Evolutionary conservation across 169 alveolate genomes (phyloP).

Genomic region (Babesia bovis): DNA sequence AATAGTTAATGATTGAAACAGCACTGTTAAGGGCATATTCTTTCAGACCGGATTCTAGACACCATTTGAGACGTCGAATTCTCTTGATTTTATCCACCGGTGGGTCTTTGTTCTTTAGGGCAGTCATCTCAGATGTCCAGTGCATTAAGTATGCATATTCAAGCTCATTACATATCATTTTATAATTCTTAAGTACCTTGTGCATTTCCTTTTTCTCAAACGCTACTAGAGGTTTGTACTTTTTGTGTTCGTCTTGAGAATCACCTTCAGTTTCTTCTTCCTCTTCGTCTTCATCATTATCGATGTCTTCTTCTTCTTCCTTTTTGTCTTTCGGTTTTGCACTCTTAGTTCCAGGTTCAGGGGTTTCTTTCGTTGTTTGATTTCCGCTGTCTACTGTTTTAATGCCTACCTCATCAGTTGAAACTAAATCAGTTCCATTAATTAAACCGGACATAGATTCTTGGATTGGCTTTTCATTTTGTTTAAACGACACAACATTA

Average conservation of each 20-base stretch:
- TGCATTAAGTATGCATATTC: slow-evolving; percentile 23
- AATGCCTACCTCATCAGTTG: background rate
- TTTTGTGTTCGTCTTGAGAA: background rate
- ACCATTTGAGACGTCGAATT: slow-evolving; percentile 30
- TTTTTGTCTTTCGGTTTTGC: background rate
- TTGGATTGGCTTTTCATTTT: background rate
- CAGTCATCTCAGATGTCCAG: slow-evolving; percentile 8
- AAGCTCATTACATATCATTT: slow-evolving; percentile 23
- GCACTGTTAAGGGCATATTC: slow-evolving; percentile 14
- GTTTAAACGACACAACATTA: background rate
- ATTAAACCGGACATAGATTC: background rate
- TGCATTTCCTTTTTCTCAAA: slow-evolving; percentile 5
- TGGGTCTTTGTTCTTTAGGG: background rate
- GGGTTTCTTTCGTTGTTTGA: background rate
- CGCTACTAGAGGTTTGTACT: background rate
- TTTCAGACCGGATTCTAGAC: slow-evolving; percentile 31
- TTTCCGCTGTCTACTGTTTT: background rate
- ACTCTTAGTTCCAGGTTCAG: background rate
- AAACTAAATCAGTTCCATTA: background rate
- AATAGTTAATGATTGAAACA: background rate
- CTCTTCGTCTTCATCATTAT: background rate
- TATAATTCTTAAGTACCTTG: slow-evolving; percentile 9
- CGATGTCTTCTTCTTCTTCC: background rate
- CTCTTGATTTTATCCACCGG: slow-evolving; percentile 21
- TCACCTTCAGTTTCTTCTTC: slow-evolving; percentile 6